These are phyloP conservation scores for Annulohypoxylon stygium DNA, from an alignment of 495 filamentous ascomycete genomes.

Conservation along the genomic window DNA sequence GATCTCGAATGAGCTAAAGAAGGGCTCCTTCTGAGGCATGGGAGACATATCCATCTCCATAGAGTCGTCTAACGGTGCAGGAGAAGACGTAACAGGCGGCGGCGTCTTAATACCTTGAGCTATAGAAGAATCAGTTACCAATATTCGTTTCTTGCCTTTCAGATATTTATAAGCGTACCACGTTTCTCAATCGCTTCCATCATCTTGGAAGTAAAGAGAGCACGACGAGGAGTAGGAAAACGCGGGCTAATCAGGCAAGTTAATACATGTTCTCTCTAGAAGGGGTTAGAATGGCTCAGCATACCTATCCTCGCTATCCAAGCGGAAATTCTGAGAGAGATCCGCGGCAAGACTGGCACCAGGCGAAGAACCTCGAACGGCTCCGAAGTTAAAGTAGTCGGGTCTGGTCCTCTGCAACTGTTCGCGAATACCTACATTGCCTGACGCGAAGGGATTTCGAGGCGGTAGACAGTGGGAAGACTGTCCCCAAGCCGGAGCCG, in stretches of 20 bases:
- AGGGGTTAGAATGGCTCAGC: slow-evolving; percentile 44
- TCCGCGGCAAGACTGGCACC: slow-evolving; percentile 91
- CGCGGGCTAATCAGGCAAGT: slow-evolving; percentile 75
- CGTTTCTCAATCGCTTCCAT: slow-evolving; percentile 74
- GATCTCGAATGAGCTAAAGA: slow-evolving; percentile 70
- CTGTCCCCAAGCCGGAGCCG: slow-evolving; percentile 65
- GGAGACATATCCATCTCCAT: slow-evolving; percentile 99
- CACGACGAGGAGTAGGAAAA: slow-evolving; percentile 89
- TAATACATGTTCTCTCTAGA: slow-evolving; percentile 35
- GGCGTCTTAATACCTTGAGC: slow-evolving; percentile 88
- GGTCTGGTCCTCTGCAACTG: slow-evolving; percentile 61
- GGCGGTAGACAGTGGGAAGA: slow-evolving; percentile 63
- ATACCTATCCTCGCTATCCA: slow-evolving; percentile 85
- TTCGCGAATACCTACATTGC: slow-evolving; percentile 76
- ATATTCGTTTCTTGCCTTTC: slow-evolving; percentile 4
- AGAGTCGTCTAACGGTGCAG: slow-evolving; percentile 75
- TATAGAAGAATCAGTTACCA: slow-evolving; percentile 47
- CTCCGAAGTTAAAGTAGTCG: slow-evolving; percentile 84
- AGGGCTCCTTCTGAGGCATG: slow-evolving; percentile 87
- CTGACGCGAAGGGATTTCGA: slow-evolving; percentile 68
- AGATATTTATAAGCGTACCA: slow-evolving; percentile 69
- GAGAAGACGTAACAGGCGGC: slow-evolving; percentile 83
- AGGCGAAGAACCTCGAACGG: slow-evolving; percentile 86
- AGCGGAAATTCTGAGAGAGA: slow-evolving; percentile 95
- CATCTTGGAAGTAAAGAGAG: slow-evolving; percentile 87